Evolutionary conservation across 352 stramenopile species (phyloP).

Genomic region (Pseudoperonospora humuli): DNA sequence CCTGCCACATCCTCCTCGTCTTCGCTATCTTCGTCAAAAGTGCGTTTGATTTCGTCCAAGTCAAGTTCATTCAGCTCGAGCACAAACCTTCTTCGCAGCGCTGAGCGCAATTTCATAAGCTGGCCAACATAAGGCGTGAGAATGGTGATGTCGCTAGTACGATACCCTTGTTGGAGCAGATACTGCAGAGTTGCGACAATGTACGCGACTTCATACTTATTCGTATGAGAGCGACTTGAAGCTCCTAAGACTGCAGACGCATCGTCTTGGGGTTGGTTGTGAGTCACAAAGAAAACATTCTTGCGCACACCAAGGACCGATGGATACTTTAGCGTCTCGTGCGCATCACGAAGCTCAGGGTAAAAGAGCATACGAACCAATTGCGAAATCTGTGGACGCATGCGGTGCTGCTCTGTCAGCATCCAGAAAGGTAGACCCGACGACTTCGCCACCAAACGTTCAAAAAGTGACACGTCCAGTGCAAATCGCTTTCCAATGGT

Average conservation of each 20-base stretch:
- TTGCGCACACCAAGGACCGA: constrained; percentile 41
- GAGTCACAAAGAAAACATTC: constrained; percentile 71
- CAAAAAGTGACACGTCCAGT: constrained; percentile 81
- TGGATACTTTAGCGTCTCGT: constrained; percentile 41
- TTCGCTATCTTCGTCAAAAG: constrained; percentile 17
- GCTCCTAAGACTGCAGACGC: constrained; percentile 12
- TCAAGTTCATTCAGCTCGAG: constrained; percentile 28
- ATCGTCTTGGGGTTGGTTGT: constrained; percentile 37
- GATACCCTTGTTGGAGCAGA: constrained; percentile 66
- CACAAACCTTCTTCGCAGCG: constrained; percentile 32
- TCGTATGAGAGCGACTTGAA: constrained; percentile 45
- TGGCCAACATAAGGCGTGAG: constrained; percentile 83
- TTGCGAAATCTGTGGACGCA: constrained; percentile 72
- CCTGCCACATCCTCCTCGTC: constrained; percentile 20
- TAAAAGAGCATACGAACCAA: constrained; percentile 68
- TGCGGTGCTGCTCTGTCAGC: constrained; percentile 69
- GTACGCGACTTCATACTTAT: constrained; percentile 55
- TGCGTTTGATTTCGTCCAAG: background rate
- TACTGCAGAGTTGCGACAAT: constrained; percentile 63
- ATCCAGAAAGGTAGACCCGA: constrained; percentile 31
- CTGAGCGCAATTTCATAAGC: constrained; percentile 44
- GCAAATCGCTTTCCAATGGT: constrained; percentile 41
- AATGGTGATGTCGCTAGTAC: constrained; percentile 51
- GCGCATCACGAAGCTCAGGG: constrained; percentile 46
- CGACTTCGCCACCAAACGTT: constrained; percentile 40